These are phyloP conservation scores for Saturnispora quitensis DNA, from an alignment of 805 yeast species.

Conservation along the genomic window DNA sequence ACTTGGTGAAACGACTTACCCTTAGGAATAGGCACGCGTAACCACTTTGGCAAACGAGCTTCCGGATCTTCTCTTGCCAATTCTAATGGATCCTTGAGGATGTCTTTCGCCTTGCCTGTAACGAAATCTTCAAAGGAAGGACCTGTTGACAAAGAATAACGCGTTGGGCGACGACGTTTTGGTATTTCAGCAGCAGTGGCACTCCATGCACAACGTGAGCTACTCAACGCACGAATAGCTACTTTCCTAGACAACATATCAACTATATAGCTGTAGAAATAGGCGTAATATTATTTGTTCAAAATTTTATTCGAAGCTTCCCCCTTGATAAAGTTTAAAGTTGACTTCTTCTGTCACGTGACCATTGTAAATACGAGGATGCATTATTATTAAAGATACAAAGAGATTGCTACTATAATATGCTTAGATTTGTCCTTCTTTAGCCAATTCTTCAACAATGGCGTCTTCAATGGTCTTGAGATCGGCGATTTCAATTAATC, in stretches of 20 bases:
- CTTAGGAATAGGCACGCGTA: constrained; percentile 93
- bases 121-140: constrained; percentile 93
- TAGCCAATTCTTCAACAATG: constrained; percentile 61
- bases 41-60: constrained; percentile 82
- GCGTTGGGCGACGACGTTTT: constrained; percentile 32
- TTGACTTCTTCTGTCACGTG: neutral
- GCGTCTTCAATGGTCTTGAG: constrained; percentile 65
- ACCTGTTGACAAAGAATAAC: constrained; percentile 61
- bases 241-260: neutral
- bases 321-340: neutral
- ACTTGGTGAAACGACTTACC: constrained; percentile 76
- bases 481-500: constrained; percentile 61
- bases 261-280: neutral
- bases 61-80: constrained; percentile 59
- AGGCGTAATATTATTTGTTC: neutral
- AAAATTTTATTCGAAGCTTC: neutral
- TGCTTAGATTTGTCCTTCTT: constrained; percentile 24
- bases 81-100: constrained; percentile 66
- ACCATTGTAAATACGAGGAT: neutral
- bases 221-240: neutral
- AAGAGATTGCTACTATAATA: neutral
- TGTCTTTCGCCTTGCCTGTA: constrained; percentile 65
- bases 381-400: neutral
- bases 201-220: neutral
- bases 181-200: neutral